phyloP scores from a whole-genome alignment of 2,329 filamentous ascomycete species.

The Phialophora verrucosa region DNA sequence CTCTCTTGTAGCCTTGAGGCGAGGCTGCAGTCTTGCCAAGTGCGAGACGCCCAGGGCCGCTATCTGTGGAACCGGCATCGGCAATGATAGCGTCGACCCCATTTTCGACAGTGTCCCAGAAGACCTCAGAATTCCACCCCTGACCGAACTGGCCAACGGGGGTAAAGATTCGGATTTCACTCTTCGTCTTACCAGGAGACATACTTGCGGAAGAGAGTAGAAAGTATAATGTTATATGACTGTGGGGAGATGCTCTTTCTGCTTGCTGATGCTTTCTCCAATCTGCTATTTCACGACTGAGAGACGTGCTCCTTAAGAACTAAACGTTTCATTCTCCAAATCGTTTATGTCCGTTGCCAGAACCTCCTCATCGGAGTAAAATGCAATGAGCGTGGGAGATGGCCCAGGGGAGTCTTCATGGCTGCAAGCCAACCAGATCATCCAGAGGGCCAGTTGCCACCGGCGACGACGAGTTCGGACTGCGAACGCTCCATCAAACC shows the following conservation, averaged over 20 bases:
- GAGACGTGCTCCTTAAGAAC: background rate
- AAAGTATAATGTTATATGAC: background rate
- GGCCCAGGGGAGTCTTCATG: background rate
- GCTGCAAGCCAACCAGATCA: background rate
- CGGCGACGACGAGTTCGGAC: background rate
- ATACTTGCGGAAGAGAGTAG: slow-evolving; percentile 1
- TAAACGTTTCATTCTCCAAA: background rate
- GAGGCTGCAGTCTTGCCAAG: slow-evolving; percentile 30
- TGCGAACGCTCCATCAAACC: background rate
- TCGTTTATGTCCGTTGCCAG: background rate
- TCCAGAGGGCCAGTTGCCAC: background rate
- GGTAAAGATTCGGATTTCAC: slow-evolving; percentile 28
- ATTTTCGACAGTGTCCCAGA: slow-evolving; percentile 27
- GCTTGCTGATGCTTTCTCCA: background rate
- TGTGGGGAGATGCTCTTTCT: background rate
- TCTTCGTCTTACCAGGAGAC: slow-evolving; percentile 22
- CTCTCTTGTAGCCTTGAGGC: slow-evolving; percentile 38
- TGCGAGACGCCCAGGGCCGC: slow-evolving; percentile 42
- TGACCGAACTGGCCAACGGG: slow-evolving; percentile 28
- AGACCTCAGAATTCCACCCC: slow-evolving; percentile 19
- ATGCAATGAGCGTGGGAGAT: background rate
- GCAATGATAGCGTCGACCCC: slow-evolving; percentile 40
- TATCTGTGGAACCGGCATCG: slow-evolving; percentile 45
- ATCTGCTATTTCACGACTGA: background rate
- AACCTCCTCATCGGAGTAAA: slow-evolving; percentile 2